phyloP scores from a whole-genome alignment of 1,284 basidiomycete species.

The Ustilago nuda region DNA sequence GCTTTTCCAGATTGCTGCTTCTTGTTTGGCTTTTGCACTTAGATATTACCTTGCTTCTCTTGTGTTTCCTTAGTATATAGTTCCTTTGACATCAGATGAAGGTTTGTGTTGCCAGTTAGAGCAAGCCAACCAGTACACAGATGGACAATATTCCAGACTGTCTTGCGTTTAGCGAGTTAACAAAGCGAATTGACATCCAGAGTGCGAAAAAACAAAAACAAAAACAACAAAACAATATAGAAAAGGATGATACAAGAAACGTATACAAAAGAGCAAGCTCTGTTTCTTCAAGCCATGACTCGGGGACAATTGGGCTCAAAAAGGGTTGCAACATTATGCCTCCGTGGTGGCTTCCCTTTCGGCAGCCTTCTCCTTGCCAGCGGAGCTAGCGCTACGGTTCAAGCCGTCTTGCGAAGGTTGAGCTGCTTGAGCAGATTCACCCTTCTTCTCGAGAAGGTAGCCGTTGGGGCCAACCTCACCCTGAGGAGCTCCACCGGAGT shows the following conservation, averaged over 20 bases:
- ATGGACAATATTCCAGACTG: too few species aligned
- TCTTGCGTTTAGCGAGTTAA: conserved; percentile 2
- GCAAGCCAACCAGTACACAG: too few species aligned
- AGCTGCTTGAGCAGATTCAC: conserved; percentile 49
- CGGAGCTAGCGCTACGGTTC: conserved; percentile 47
- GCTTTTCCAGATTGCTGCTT: conserved; percentile 56
- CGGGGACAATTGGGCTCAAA: neutral
- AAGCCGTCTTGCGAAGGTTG: conserved; percentile 60
- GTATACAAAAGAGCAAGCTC: neutral
- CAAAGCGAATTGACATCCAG: conserved; percentile 22
- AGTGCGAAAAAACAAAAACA: neutral
- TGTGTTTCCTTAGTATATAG: conserved; percentile 50
- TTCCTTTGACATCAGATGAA: neutral
- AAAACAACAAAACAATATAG: neutral
- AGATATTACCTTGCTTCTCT: conserved; percentile 62
- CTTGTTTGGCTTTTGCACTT: conserved; percentile 58
- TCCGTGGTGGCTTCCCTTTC: conserved; percentile 48
- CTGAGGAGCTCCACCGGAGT: conserved; percentile 58
- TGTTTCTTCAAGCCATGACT: conserved; percentile 7
- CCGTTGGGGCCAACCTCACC: conserved; percentile 75
- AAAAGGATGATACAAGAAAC: conserved; percentile 12
- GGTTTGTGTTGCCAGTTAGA: too few species aligned
- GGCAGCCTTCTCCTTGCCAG: conserved; percentile 56
- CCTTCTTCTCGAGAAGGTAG: conserved; percentile 75
- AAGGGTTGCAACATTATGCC: conserved; percentile 19